Base-by-base conservation (phyloP, 1,284 basidiomycete genomes). In the Ganoderma leucocontextum region DNA sequence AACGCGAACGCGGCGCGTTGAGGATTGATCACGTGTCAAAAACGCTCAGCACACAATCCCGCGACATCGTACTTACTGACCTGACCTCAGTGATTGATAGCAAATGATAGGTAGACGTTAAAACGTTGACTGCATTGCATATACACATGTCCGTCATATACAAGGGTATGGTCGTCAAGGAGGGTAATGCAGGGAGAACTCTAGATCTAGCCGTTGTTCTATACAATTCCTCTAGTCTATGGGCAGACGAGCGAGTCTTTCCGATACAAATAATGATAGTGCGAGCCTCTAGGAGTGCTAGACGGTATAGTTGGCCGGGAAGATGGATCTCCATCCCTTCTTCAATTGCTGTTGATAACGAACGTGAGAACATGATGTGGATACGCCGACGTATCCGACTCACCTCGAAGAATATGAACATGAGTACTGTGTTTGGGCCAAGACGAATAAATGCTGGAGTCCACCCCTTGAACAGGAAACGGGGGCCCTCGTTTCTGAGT, bases 381-480 rank as follows among this genome's bases (percentile, higher is more conserved):
- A 49, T 19, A 71, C 12, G 41, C 19, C n/a, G 10, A 22, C 17
- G 6, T 25, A 41, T 22, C 13, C 38, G 38, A 19, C 82, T 57
- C 72, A 91, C 91, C 84, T 96, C 95, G 72, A 92, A 91, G 79
- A 94, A 95, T 62, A 95, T 89, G 80, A 96, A 96, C 80, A 95
- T 87, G n/a, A 93, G 80, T 36, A 94, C 85, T 2, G 92, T 95
- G 78, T 95, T 95, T 0, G 94, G 94, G 60, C 92, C 94, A 44
- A 96, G 82, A 67, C 95, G 89, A 73, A 92, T 89, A 82, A 95
- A 96, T 7, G 93, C 91, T 9, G 93, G 93, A 17, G 92, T 92
- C 94, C 94, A 94, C 42, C 95, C 93, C 77, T 95, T 95, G 83
- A 97, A 95, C 70, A 97, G 85, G 80, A 96, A 96, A 70, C 85